Conservation (phyloP, 129 eudicot species). For the Silybum marianum region DNA sequence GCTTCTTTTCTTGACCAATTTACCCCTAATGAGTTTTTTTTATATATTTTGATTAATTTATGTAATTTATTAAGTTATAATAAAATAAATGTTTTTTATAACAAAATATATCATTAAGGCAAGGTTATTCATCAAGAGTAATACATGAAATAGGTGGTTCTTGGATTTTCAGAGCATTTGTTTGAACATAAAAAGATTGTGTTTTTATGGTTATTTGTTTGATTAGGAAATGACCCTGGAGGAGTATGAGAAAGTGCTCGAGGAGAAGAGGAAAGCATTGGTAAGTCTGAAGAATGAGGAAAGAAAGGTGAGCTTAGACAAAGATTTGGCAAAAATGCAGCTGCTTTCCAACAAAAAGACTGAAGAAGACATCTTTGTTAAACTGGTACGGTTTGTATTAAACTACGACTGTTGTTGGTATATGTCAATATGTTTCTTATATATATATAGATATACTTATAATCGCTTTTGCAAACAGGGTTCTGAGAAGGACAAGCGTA, state of each 20-base stretch:
- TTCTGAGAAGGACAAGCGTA: constrained; percentile 77
- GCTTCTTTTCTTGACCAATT: not conserved
- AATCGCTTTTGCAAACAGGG: constrained; percentile 42
- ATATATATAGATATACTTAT: not conserved
- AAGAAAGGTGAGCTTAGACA: constrained; percentile 67
- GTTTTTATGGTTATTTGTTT: not conserved
- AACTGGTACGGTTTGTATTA: constrained; percentile 47
- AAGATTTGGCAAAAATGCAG: constrained; percentile 79
- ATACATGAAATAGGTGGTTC: no score
- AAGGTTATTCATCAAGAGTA: no score
- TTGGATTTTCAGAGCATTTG: no score
- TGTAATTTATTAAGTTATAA: not conserved
- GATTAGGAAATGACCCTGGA: constrained; percentile 85
- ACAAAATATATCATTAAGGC: not conserved
- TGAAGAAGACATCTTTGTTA: constrained; percentile 79
- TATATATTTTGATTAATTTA: not conserved
- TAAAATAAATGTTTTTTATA: no score
- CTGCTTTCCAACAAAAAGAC: constrained; percentile 75
- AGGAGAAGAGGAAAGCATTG: constrained; percentile 87
- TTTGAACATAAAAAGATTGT: not conserved
- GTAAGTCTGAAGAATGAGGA: constrained; percentile 56
- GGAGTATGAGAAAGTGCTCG: constrained; percentile 86
- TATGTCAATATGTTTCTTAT: not conserved
- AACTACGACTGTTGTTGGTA: not conserved
- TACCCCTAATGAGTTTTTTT: no score